phyloP scores from a whole-genome alignment of 495 filamentous ascomycete species.

The Hypoxylon subgilvum region DNA sequence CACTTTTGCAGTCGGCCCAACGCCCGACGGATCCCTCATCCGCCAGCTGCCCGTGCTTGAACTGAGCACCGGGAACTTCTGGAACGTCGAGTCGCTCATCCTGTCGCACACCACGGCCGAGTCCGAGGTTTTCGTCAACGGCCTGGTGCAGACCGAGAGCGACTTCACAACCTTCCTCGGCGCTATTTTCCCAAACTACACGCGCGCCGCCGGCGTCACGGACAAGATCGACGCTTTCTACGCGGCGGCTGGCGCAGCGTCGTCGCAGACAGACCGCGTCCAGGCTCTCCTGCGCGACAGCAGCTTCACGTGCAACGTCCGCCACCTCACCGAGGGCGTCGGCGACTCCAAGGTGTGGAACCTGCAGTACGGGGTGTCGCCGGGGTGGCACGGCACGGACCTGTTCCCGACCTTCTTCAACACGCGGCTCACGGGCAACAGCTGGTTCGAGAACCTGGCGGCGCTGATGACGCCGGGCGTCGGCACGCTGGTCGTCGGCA shows the following conservation, averaged over 20 bases:
- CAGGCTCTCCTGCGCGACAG: slow-evolving; percentile 45
- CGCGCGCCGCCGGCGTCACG: slow-evolving; percentile 40
- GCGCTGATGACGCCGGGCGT: slow-evolving; percentile 43
- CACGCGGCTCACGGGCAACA: slow-evolving; percentile 37
- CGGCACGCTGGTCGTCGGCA: slow-evolving; percentile 39
- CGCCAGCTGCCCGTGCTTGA: slow-evolving; percentile 54
- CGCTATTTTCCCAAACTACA: slow-evolving; percentile 48
- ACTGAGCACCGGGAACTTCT: slow-evolving; percentile 51
- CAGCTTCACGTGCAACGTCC: slow-evolving; percentile 50
- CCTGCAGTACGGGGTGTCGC: slow-evolving; percentile 48
- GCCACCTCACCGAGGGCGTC: slow-evolving; percentile 48
- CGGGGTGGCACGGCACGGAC: slow-evolving; percentile 43
- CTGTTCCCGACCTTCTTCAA: slow-evolving; percentile 47
- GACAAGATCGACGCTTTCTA: slow-evolving; percentile 45
- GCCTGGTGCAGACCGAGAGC: slow-evolving; percentile 56
- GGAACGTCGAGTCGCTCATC: slow-evolving; percentile 49
- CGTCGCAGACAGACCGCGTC: slow-evolving; percentile 42
- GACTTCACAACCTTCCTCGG: slow-evolving; percentile 59
- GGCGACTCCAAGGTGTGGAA: slow-evolving; percentile 40
- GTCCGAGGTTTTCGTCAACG: slow-evolving; percentile 46
- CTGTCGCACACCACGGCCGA: slow-evolving; percentile 52
- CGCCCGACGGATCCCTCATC: slow-evolving; percentile 53
- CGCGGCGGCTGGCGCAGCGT: slow-evolving; percentile 29
- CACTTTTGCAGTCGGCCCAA: slow-evolving; percentile 52
- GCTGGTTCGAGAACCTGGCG: slow-evolving; percentile 42